Evolutionary conservation across 2,329 filamentous ascomycete genomes (phyloP).

Genomic region (Elsinoe fawcettii): DNA sequence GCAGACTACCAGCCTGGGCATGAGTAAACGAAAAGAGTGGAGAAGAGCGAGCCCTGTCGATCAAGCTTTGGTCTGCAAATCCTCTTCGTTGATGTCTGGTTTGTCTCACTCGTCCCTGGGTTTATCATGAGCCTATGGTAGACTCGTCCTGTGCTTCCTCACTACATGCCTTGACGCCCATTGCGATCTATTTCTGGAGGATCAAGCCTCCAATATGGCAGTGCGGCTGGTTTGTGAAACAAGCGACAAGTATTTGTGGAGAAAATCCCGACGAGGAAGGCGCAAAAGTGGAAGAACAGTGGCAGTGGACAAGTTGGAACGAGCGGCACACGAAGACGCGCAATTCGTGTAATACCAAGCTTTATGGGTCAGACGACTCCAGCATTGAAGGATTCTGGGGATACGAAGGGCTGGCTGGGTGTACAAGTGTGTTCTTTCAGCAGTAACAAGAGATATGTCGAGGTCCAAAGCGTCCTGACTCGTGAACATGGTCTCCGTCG

Average conservation of each 20-base stretch:
- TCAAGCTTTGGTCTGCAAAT: constrained; percentile 9
- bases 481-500: not conserved
- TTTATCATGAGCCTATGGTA: too few species aligned
- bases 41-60: constrained; percentile 4
- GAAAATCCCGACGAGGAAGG: not conserved
- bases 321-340: not conserved
- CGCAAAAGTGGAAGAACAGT: not conserved
- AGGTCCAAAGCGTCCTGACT: not conserved
- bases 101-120: not conserved
- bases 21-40: not conserved
- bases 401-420: not conserved
- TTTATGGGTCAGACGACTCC: not conserved
- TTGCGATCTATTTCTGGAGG: not conserved
- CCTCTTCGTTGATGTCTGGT: constrained; percentile 4
- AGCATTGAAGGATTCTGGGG: not conserved
- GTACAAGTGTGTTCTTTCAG: too few species aligned
- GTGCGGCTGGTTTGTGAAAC: not conserved
- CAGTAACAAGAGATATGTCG: not conserved
- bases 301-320: constrained; percentile 3
- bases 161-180: too few species aligned
- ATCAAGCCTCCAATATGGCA: not conserved
- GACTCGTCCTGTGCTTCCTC: too few species aligned
- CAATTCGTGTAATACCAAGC: not conserved
- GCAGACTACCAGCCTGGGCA: not conserved
- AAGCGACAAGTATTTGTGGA: not conserved